These are phyloP conservation scores for Termitomyces sp. DNA, from an alignment of 768 basidiomycete genomes.

Conservation along the genomic window DNA sequence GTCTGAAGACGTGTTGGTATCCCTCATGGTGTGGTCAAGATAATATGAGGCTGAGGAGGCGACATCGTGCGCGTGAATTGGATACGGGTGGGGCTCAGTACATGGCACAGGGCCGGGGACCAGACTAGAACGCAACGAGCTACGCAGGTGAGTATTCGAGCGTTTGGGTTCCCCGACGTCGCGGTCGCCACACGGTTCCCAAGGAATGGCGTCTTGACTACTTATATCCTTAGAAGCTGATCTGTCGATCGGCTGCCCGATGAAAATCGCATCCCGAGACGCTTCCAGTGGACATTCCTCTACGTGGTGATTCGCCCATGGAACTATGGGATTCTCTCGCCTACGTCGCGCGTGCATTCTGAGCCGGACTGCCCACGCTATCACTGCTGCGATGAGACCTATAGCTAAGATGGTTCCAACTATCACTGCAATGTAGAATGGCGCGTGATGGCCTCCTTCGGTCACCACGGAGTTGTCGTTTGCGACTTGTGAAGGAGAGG, in stretches of 20 bases:
- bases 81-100: conserved; percentile 17
- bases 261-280: conserved; percentile 13
- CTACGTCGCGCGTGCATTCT: conserved; percentile 29
- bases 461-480: not conserved
- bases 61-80: conserved; percentile 14
- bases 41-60: conserved; percentile 17
- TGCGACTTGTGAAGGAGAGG: conserved; percentile 3
- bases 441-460: conserved; percentile 22
- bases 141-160: conserved; percentile 20
- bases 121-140: conserved; percentile 15
- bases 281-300: conserved; percentile 20
- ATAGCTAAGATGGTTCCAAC: conserved; percentile 41
- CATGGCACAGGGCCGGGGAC: conserved; percentile 14
- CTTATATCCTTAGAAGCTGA: conserved; percentile 12
- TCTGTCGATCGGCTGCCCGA: conserved; percentile 12
- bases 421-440: conserved; percentile 47
- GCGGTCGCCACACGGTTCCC: conserved; percentile 34
- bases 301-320: conserved; percentile 25
- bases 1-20: conserved; percentile 16
- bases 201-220: conserved; percentile 23
- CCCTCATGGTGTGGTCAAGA: conserved; percentile 14
- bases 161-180: conserved; percentile 38
- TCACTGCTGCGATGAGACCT: conserved; percentile 38
- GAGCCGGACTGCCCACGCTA: conserved; percentile 44
- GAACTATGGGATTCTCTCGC: conserved; percentile 27